phyloP scores from a whole-genome alignment of 2,329 filamentous ascomycete genomes.

The Endocalyx cinctus region DNA sequence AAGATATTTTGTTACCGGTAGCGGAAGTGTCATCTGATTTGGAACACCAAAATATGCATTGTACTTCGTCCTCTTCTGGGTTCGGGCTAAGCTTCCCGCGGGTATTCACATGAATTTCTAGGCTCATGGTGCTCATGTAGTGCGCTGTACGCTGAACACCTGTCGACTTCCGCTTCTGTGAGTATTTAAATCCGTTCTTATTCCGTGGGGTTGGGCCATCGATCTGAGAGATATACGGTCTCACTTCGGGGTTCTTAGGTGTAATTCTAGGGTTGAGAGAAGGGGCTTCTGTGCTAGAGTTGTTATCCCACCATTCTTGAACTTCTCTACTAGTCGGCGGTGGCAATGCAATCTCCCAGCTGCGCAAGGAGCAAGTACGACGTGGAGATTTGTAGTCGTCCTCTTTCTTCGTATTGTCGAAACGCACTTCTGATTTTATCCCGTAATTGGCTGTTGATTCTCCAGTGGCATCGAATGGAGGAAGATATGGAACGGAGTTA shows the following conservation, averaged over 20 bases:
- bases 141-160: slow-evolving; percentile 79
- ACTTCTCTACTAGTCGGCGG: slow-evolving; percentile 73
- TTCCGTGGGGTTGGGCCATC: slow-evolving; percentile 82
- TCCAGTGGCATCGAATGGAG: slow-evolving; percentile 66
- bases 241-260: slow-evolving; percentile 16
- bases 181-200: slow-evolving; percentile 79
- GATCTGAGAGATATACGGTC: slow-evolving; percentile 69
- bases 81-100: slow-evolving; percentile 77
- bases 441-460: slow-evolving; percentile 52
- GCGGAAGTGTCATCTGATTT: slow-evolving; percentile 66
- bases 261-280: slow-evolving; percentile 14
- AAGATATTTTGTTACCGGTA: slow-evolving; percentile 41
- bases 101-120: slow-evolving; percentile 90
- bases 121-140: slow-evolving; percentile 95
- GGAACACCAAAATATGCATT: slow-evolving; percentile 85
- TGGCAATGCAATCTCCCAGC: slow-evolving; percentile 70
- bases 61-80: slow-evolving; percentile 83
- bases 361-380: slow-evolving; percentile 55
- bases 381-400: slow-evolving; percentile 47
- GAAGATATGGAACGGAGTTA: slow-evolving; percentile 72
- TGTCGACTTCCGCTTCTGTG: slow-evolving; percentile 67
- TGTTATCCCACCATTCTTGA: slow-evolving; percentile 57
- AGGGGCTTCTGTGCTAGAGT: slow-evolving; percentile 17
- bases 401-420: slow-evolving; percentile 50
- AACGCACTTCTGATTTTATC: slow-evolving; percentile 38